Evolutionary conservation across 345 rosid species (phyloP).

Genomic region (Luvunga scandens): DNA sequence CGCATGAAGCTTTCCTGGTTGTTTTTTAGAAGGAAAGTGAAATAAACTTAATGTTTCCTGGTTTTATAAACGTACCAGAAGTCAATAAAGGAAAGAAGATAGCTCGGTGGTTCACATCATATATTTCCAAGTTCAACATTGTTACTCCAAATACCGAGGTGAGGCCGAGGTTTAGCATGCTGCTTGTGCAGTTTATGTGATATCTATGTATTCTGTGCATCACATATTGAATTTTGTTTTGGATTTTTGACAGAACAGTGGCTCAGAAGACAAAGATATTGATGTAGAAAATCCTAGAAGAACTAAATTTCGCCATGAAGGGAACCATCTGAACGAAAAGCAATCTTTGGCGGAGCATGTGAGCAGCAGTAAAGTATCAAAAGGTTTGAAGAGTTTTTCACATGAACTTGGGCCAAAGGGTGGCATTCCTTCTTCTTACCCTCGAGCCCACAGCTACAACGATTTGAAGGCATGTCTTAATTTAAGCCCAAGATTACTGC

Average conservation of each 20-base stretch:
- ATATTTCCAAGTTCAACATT: conserved; percentile 39
- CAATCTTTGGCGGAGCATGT: conserved; percentile 29
- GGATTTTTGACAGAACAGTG: conserved; percentile 38
- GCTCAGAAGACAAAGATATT: conserved; percentile 27
- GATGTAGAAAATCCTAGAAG: conserved; percentile 30
- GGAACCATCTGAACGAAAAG: conserved; percentile 20
- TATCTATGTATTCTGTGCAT: conserved; percentile 1
- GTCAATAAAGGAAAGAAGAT: conserved; percentile 51
- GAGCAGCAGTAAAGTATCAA: conserved; percentile 36
- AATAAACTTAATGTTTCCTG: conserved; percentile 12
- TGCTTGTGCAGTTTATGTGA: neutral
- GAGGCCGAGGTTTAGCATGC: neutral
- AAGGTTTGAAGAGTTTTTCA: conserved; percentile 66
- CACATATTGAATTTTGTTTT: conserved; percentile 3
- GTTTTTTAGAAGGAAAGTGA: neutral
- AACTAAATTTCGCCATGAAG: conserved; percentile 23
- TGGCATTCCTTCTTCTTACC: conserved; percentile 46
- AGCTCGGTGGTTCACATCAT: conserved; percentile 57
- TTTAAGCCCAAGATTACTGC: neutral
- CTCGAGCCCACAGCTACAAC: conserved; percentile 69
- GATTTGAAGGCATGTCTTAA: conserved; percentile 51
- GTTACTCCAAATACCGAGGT: conserved; percentile 48
- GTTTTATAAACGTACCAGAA: conserved; percentile 28
- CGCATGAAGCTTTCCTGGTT: neutral
- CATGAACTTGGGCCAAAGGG: conserved; percentile 75